Evolutionary conservation across 345 rosid species (phyloP).

Genomic region (Citrus unshiu): DNA sequence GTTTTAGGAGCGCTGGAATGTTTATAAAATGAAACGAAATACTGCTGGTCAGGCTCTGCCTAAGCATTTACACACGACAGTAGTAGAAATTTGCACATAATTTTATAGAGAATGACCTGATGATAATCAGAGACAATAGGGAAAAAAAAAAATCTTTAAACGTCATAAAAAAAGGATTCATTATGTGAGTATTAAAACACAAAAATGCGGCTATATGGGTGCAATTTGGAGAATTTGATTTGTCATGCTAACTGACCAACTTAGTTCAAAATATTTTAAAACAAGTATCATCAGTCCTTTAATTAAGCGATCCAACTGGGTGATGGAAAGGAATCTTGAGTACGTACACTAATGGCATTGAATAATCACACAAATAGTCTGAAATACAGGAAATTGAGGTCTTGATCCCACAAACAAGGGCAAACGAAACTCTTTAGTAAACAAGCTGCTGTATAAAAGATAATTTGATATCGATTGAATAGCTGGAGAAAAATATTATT

Average conservation of each 20-base stretch:
- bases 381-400: neutral
- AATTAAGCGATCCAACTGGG: neutral
- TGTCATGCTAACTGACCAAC: neutral
- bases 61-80: neutral
- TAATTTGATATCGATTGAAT: no score
- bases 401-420: neutral
- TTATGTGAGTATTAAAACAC: neutral
- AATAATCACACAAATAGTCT: neutral
- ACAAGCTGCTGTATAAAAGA: neutral
- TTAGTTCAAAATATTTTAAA: neutral
- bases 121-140: neutral
- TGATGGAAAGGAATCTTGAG: neutral
- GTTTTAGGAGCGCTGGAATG: neutral
- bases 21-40: neutral
- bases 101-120: neutral
- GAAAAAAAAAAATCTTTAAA: no score
- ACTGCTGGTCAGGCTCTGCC: neutral
- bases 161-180: neutral
- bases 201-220: neutral
- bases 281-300: neutral
- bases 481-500: no score
- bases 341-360: no score
- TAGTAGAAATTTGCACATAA: neutral
- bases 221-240: neutral
- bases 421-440: neutral